Percentiles rank a stretch among this genome's conserved stretches.
Evolutionary conservation across 2,329 filamentous ascomycete genomes (phyloP).

Genomic region (Westerdykella sp.): DNA sequence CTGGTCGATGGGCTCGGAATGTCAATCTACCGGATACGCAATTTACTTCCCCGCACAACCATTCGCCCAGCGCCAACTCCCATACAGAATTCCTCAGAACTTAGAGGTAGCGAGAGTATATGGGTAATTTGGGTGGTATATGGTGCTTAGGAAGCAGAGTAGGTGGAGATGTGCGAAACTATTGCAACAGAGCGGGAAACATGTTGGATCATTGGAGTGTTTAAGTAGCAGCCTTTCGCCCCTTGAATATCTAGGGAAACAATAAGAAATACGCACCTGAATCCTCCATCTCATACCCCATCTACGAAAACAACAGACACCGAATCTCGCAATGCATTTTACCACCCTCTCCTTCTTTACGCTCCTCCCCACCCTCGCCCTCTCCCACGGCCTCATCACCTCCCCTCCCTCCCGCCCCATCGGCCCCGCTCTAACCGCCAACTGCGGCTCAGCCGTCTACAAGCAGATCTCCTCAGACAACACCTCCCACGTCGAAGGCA

Average conservation of each 20-base stretch:
- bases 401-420: constrained; percentile 15
- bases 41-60: constrained; percentile 6
- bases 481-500: constrained; percentile 21
- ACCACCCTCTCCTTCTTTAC: neutral
- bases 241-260: neutral
- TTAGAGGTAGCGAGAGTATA: neutral
- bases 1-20: constrained; percentile 8
- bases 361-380: constrained; percentile 23
- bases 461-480: constrained; percentile 17
- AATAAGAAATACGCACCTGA: neutral
- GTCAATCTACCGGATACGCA: constrained; percentile 12
- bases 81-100: neutral
- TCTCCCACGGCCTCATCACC: constrained; percentile 20
- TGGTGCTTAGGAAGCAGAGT: neutral
- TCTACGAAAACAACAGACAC: neutral
- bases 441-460: constrained; percentile 15
- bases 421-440: constrained; percentile 10
- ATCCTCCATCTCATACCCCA: neutral
- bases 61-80: constrained; percentile 7
- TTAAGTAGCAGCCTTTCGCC: no score
- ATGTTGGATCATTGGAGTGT: neutral
- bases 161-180: neutral
- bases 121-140: neutral
- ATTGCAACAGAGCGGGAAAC: neutral
- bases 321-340: neutral